Evolutionary conservation across 1,284 basidiomycete species (phyloP), one percentile per base, ranked within the genome.

Genomic region (Tetrapyrgos nigripes): DNA sequence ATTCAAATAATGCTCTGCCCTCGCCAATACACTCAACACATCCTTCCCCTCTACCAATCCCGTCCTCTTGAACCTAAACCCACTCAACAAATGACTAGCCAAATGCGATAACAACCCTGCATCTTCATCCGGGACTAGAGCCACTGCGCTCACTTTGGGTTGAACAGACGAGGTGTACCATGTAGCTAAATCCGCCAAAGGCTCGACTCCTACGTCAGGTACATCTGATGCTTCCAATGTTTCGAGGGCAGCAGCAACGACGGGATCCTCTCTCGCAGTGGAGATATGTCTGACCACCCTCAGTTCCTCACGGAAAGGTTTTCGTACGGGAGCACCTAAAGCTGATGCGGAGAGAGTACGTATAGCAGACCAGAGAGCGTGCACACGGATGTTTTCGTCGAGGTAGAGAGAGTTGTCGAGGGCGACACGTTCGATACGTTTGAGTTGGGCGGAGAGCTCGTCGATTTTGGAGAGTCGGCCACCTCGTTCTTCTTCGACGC

Each of bases 401-500:
- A 97, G 87, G 63, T 92, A 92, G 21, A 83, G 82, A 27, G 93
- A 91, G 77, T 98, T 98, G 77, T 97, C 96, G 48, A 96, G 82
- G 0, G 94, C 92, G 62, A 98, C 84, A 56, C 92, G 88, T 75
- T 98, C 94, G 40, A 99, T 87, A 62, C 91, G 88, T 76, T 97
- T 96, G 62, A 99, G 81, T 59, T 93, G 92, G 1, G 91, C 88
- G 14, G 95, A 91, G 55, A 99, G 88, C 72, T 96, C 91, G 71
- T 97, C 95, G 43, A 99, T 88, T 77, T 96, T 97, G 61, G 95
- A 93, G 10, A 99, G 84, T 61, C 97, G 91, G 19, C 96, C 96
- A 24, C 95, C 96, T 49, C 97, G 94, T 77, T 99, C 97, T 70
- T 95, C 87, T 77, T 99, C 97, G 58, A 99, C 97, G 67, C 91